Conservation (phyloP, 345 rosid species). For the Salix exigua region DNA sequence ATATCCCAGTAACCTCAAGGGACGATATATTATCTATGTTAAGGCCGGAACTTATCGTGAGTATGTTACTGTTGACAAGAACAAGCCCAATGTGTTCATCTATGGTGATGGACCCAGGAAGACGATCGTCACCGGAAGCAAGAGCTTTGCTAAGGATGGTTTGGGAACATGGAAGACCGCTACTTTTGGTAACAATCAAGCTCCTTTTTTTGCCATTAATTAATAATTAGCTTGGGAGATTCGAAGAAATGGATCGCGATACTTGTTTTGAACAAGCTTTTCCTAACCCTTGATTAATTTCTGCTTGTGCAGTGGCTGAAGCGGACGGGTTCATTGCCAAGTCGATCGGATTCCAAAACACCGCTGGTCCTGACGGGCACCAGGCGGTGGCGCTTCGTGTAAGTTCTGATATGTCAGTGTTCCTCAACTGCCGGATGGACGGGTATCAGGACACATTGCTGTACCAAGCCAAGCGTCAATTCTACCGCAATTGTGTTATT, state of each 20-base stretch:
- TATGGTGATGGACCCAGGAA: constrained; percentile 72
- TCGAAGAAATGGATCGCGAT: too few relatives aligned
- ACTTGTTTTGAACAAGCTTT: neutral
- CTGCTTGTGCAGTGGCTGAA: constrained; percentile 38
- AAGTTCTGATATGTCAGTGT: constrained; percentile 43
- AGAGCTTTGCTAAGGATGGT: constrained; percentile 37
- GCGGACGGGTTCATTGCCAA: constrained; percentile 59
- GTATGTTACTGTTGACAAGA: constrained; percentile 37
- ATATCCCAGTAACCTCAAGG: constrained; percentile 28
- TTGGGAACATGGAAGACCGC: constrained; percentile 51
- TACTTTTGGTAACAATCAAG: constrained; percentile 33
- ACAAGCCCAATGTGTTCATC: constrained; percentile 50
- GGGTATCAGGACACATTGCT: constrained; percentile 72
- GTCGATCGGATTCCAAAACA: constrained; percentile 64
- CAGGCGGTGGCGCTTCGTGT: constrained; percentile 73
- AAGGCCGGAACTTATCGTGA: constrained; percentile 65
- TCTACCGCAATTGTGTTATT: constrained; percentile 62
- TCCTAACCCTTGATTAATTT: neutral
- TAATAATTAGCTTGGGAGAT: too few relatives aligned
- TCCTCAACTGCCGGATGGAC: constrained; percentile 60
- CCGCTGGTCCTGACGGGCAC: constrained; percentile 60
- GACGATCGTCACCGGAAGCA: constrained; percentile 55
- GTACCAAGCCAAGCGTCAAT: constrained; percentile 53
- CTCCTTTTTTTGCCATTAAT: neutral
- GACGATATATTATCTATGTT: constrained; percentile 53